Evolutionary conservation across 805 yeast species (phyloP).

Genomic region (Nakazawaea ambrosiae): DNA sequence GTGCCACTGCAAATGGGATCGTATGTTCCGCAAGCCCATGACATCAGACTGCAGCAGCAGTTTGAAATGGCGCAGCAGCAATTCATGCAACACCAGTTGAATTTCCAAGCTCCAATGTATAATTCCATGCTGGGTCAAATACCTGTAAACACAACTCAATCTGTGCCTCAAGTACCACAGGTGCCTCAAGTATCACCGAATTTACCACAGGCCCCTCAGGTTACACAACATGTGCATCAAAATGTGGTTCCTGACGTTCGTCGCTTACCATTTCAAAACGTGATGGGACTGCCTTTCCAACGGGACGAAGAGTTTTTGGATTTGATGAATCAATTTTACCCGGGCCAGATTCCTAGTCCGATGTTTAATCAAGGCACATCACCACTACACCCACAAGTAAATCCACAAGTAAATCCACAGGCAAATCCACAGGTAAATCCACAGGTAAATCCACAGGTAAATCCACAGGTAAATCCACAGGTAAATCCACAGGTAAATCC

Average conservation of each 20-base stretch:
- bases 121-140: no score
- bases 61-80: not conserved
- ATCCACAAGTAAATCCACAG: no score
- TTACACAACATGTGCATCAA: not conserved
- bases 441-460: no score
- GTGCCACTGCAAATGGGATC: not conserved
- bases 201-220: not conserved
- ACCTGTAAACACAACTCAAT: no score
- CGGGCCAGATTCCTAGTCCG: not conserved
- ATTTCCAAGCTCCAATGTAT: not conserved
- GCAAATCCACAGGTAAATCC: no score
- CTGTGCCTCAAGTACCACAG: not conserved
- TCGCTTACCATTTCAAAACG: no score
- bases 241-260: not conserved
- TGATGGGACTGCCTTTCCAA: not conserved
- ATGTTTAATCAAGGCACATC: no score
- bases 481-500: no score
- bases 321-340: conserved; percentile 3
- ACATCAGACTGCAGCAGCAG: no score
- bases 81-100: not conserved
- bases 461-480: no score
- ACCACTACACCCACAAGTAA: no score
- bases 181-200: not conserved
- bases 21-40: no score
- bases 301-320: not conserved